These are phyloP conservation scores for Trichoderma pleuroti DNA, from an alignment of 2,329 filamentous ascomycete genomes.

Conservation along the genomic window DNA sequence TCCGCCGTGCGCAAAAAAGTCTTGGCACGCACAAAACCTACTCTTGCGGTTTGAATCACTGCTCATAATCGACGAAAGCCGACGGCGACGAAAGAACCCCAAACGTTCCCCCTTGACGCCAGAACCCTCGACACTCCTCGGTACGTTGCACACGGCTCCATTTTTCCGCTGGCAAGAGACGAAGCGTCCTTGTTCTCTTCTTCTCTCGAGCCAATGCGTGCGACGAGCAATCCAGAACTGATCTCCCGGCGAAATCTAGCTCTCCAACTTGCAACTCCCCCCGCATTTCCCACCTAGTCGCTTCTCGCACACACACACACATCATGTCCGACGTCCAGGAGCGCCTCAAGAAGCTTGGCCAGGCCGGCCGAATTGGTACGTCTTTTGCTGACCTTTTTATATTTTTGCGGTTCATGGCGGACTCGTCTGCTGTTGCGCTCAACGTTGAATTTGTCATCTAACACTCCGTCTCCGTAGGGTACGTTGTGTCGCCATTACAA, in stretches of 20 bases:
- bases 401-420: background rate
- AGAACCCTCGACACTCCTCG: conserved; percentile 25
- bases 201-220: background rate
- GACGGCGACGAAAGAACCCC: conserved; percentile 33
- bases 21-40: conserved; percentile 46
- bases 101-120: conserved; percentile 24
- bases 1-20: conserved; percentile 35
- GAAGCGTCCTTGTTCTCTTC: background rate
- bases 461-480: conserved; percentile 32
- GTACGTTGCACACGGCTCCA: conserved; percentile 29
- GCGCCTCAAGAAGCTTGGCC: conserved; percentile 57
- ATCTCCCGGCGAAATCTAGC: conserved; percentile 12
- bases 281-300: conserved; percentile 24
- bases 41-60: conserved; percentile 35
- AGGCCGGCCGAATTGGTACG: conserved; percentile 63
- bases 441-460: background rate
- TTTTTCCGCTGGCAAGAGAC: background rate
- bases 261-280: conserved; percentile 12
- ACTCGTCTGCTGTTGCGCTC: background rate
- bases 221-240: background rate
- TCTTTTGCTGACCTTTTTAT: conserved; percentile 24
- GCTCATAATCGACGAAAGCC: conserved; percentile 30
- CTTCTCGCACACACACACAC: conserved; percentile 28
- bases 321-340: conserved; percentile 56
- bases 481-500: conserved; percentile 28